Evolutionary conservation across 2,329 filamentous ascomycete genomes (phyloP).

Genomic region (Lachnellula hyalina): DNA sequence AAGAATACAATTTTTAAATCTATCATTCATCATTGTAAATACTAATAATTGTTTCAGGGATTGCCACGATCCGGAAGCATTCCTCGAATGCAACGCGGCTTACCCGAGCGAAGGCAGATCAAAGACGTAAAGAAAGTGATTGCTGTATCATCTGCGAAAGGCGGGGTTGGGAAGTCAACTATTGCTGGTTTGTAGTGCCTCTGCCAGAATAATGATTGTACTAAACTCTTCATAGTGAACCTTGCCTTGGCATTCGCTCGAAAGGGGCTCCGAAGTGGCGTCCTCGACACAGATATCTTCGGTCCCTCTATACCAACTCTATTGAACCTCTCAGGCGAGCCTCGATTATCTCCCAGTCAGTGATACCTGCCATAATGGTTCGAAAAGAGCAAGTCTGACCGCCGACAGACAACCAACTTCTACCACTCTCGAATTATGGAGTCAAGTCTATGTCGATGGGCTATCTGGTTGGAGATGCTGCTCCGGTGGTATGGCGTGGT

Average conservation of each 20-base stretch:
- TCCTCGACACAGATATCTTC: slow-evolving; percentile 95
- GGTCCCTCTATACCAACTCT: slow-evolving; percentile 91
- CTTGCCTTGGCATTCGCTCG: slow-evolving; percentile 82
- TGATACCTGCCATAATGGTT: slow-evolving; percentile 16
- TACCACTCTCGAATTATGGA: slow-evolving; percentile 90
- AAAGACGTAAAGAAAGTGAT: slow-evolving; percentile 84
- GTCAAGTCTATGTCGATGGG: slow-evolving; percentile 99
- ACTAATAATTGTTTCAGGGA: slow-evolving; percentile 50
- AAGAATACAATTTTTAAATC: slow-evolving; percentile 16
- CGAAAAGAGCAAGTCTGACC: slow-evolving; percentile 21
- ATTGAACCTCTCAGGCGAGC: slow-evolving; percentile 74
- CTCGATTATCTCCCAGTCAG: slow-evolving; percentile 66
- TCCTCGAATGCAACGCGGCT: slow-evolving; percentile 70
- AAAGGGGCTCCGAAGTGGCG: slow-evolving; percentile 74
- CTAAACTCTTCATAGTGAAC: slow-evolving; percentile 52
- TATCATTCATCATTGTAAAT: not conserved
- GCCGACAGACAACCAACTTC: slow-evolving; percentile 63
- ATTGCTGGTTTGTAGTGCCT: slow-evolving; percentile 59
- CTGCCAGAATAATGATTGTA: not conserved
- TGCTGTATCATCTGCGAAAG: slow-evolving; percentile 95
- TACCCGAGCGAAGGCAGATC: slow-evolving; percentile 77
- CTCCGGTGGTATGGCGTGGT: slow-evolving; percentile 89
- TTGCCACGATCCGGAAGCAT: slow-evolving; percentile 73
- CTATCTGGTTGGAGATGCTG: slow-evolving; percentile 74
- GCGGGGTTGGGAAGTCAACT: slow-evolving; percentile 96